Evolutionary conservation across 495 filamentous ascomycete genomes (phyloP), one percentile per base, ranked within the genome.

Genomic region (Immersiella caudata): DNA sequence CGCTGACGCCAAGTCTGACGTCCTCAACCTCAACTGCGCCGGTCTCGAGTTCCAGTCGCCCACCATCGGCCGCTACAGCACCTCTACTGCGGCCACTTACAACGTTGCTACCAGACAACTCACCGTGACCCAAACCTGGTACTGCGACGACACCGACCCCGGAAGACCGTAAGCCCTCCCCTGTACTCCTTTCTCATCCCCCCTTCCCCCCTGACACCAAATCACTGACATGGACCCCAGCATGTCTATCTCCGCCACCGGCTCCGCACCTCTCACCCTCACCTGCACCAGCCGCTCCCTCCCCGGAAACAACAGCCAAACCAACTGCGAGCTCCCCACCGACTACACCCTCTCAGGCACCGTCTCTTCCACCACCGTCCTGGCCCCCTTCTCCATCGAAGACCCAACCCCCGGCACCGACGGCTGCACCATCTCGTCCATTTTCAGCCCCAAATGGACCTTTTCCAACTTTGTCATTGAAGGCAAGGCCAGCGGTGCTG

Each of bases 71-170:
- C 35, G 69, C 6, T 75, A 78, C 40, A 27, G 40, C 11, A 64
- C 67, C 49, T 12, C 27, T 14, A 76, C 75, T 8, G 6, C 33
- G 1, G 74, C 63, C 11, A 36, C 56, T 0, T 76, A 72, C n/a
- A 67, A 75, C 49, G 55, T 60, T 11, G 36, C n/a, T 9, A 74
- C 66, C 1, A 58, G 24, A 16, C 16, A 27, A 7, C 68, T 78
- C 6, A 35, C 33, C 11, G 26, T 78, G 22, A 76, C 70, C 51
- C 71, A 78, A 35, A 75, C 75, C 11, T 78, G 74, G 75, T 78
- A 64, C 54, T 78, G 75, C 64, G 74, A 74, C 33, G 72, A 73
- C 24, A 29, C 20, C 6, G 67, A 75, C 62, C 69, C 74, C 0
- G 68, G 65, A n/a, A 76, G 71, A 60, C 74, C 74, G 74, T 75